Percentiles rank a stretch among this genome's conserved stretches.
These are phyloP conservation scores for Prunus fruticosa DNA, from an alignment of 306 rosid genomes.

Conservation along the genomic window DNA sequence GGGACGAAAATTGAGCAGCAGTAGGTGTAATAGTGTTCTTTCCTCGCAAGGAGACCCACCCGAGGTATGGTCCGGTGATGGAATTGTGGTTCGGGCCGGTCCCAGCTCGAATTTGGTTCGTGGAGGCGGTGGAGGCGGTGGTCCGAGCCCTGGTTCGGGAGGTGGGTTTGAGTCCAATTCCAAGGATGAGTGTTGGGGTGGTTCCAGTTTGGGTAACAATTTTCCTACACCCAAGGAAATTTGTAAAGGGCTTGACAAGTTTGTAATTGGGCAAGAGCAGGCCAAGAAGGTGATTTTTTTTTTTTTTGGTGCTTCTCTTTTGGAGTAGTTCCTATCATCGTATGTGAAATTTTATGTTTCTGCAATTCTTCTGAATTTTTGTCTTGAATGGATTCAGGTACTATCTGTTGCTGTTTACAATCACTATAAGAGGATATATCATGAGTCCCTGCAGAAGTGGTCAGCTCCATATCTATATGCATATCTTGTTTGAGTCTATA, in stretches of 20 bases:
- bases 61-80: constrained; percentile 93
- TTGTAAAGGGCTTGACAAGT: constrained; percentile 84
- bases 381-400: constrained; percentile 49
- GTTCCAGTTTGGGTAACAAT: constrained; percentile 68
- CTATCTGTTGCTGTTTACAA: constrained; percentile 96
- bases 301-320: background rate
- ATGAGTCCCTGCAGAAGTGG: constrained; percentile 64
- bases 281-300: constrained; percentile 74
- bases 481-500: background rate
- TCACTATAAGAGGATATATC: constrained; percentile 82
- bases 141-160: constrained; percentile 46
- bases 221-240: constrained; percentile 98
- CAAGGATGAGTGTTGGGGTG: constrained; percentile 83
- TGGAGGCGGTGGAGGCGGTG: constrained; percentile 41
- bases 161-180: constrained; percentile 54
- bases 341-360: background rate
- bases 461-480: constrained; percentile 35
- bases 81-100: constrained; percentile 61
- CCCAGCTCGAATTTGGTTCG: constrained; percentile 51
- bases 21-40: constrained; percentile 15
- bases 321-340: background rate
- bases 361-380: constrained; percentile 4
- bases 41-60: constrained; percentile 78
- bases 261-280: constrained; percentile 92
- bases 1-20: constrained; percentile 25